Conservation (phyloP, 129 eudicot species). For the Helianthus annuus region HanXRQr2.0-SUNRISE NC_035442.2:144513029-144513528, state of each 20-base stretch:
- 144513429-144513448: not conserved
- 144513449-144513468: not conserved
- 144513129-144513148: constrained; percentile 26
- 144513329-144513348: constrained; percentile 82
- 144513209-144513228: constrained; percentile 80
- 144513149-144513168: constrained; percentile 32
- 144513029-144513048: constrained; percentile 98
- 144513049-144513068: constrained; percentile 98
- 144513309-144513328: constrained; percentile 80
- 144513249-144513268: constrained; percentile 91
- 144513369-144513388: constrained; percentile 50
- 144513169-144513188: constrained; percentile 94
- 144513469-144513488: constrained; percentile 78
- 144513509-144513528: constrained; percentile 81
- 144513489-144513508: constrained; percentile 94
- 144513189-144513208: constrained; percentile 92
- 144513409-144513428: not conserved
- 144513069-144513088: constrained; percentile 75
- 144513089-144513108: constrained; percentile 19
- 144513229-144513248: constrained; percentile 89
- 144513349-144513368: constrained; percentile 96
- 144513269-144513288: constrained; percentile 84
- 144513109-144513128: constrained; percentile 35
- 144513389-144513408: not conserved
- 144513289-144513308: constrained; percentile 66